Base-by-base conservation (phyloP, 192 early-diverging fungal genomes). In the Lobosporangium transversale region DNA sequence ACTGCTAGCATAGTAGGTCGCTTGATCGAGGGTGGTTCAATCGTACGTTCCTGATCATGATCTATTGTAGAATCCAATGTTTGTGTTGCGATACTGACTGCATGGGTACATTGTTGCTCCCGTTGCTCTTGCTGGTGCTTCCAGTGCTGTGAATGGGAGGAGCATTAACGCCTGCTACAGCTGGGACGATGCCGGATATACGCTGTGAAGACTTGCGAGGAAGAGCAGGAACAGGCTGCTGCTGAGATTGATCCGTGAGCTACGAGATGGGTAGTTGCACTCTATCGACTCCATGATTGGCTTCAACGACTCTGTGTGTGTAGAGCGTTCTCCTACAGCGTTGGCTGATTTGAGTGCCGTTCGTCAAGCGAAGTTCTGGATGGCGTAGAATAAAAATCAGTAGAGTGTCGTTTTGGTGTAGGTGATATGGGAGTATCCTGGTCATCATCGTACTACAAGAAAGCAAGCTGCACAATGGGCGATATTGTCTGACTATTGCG, bases 181-280 rank as follows among this genome's bases (percentile, higher is more conserved):
- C n/a, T n/a, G n/a, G n/a, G n/a, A 45, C 51, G 42, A 66, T 53
- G 12, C 42, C 45, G 5, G 48, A 30, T n/a, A 50, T 55, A 12
- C 68, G 68, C 1, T 58, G 58, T 5, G 59, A 52, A 10, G 58
- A 60, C 35, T 60, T 60, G 10, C 43, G 17, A 49, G 58, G 58
- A 31, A 60, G 18, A 5, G 27, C 9, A 4, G 58, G 58, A 15
- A 60, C 9, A 5, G 58, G 58, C 26, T 47, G 23, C 31, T 60
- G 58, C n/a, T 60, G 58, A 3, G 58, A 60, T 5, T 14, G 4
- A 17, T 48, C 11, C 53, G 5, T 32, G 29, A 8, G 17, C 44
- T 43, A 21, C 58, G 43, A 10, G 49, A 29, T 12, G 58, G 58
- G 43, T 60, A 49, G 4, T 37, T 15, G 44, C 58, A 60, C 17